Percentiles rank a stretch among this genome's conserved stretches.
Conservation (phyloP, 345 rosid genomes). For the Sonneratia caseolaris region DNA sequence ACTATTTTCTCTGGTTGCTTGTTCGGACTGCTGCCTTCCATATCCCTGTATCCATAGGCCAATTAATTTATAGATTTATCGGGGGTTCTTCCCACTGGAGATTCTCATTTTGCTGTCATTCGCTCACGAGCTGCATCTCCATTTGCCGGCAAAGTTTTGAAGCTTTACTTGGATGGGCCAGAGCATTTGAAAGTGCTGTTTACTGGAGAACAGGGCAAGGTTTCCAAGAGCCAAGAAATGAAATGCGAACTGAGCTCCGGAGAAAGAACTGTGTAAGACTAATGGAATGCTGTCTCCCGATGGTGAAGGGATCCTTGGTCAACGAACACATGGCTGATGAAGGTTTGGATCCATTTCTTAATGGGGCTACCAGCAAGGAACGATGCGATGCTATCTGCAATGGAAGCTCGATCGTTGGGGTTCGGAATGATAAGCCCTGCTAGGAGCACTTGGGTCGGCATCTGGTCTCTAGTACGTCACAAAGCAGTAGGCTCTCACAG, state of each 20-base stretch:
- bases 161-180: too few relatives aligned
- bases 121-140: too few relatives aligned
- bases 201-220: conserved; percentile 27
- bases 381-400: background rate
- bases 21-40: too few relatives aligned
- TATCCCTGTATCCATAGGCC: too few relatives aligned
- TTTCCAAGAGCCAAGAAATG: conserved; percentile 22
- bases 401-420: background rate
- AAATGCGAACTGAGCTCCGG: conserved; percentile 24
- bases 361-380: background rate
- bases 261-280: conserved; percentile 31
- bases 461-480: background rate
- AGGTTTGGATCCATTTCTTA: conserved; percentile 25
- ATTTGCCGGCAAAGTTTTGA: too few relatives aligned
- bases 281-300: conserved; percentile 26
- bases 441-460: background rate
- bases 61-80: too few relatives aligned
- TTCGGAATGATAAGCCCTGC: too few relatives aligned
- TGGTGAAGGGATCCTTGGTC: conserved; percentile 22
- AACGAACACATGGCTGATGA: conserved; percentile 29
- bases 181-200: background rate
- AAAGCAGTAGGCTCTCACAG: background rate
- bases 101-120: too few relatives aligned
- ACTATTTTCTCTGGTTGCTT: too few relatives aligned
- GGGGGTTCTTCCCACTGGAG: too few relatives aligned